Evolutionary conservation across 148 eudicot species (phyloP).

Genomic region (Heliamphora exappendiculata): DNA sequence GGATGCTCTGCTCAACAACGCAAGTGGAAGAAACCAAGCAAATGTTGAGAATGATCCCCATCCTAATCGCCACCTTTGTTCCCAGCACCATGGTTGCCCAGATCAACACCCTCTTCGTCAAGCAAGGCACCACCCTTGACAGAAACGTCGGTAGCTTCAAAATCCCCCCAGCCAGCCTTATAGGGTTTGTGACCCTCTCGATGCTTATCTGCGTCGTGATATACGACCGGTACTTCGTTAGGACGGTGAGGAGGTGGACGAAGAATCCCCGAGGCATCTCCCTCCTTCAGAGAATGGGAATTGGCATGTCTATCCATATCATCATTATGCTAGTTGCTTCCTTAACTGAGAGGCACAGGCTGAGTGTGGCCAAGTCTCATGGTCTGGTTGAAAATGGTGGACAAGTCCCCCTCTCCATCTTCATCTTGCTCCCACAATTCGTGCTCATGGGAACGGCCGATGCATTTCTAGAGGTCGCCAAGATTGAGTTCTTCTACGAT

Average conservation of each 20-base stretch:
- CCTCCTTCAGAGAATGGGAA: conserved; percentile 72
- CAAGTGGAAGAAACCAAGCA: conserved; percentile 83
- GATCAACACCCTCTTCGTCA: conserved; percentile 58
- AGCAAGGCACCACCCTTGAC: conserved; percentile 68
- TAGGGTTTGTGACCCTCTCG: conserved; percentile 52
- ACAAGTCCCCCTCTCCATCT: conserved; percentile 3
- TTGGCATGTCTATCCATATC: conserved; percentile 48
- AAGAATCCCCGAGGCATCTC: conserved; percentile 72
- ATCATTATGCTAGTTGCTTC: conserved; percentile 38
- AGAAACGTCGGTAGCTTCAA: conserved; percentile 39
- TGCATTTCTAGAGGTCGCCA: conserved; percentile 1
- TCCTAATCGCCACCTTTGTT: conserved; percentile 43
- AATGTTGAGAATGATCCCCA: conserved; percentile 64
- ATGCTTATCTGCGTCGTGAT: conserved; percentile 56
- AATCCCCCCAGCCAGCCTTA: conserved; percentile 67
- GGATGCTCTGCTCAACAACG: conserved; percentile 60
- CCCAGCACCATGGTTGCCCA: conserved; percentile 75
- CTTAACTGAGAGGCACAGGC: conserved; percentile 13
- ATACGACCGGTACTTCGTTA: conserved; percentile 55
- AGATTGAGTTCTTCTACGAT: conserved; percentile 11
- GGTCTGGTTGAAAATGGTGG: conserved; percentile 7
- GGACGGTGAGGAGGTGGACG: conserved; percentile 30
- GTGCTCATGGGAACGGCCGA: conserved; percentile 13
- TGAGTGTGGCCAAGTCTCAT: conserved; percentile 15
- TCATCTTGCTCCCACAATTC: conserved; percentile 12